Evolutionary conservation across 176 grass and related monocot species (phyloP).

Genomic region (Poa annua): DNA sequence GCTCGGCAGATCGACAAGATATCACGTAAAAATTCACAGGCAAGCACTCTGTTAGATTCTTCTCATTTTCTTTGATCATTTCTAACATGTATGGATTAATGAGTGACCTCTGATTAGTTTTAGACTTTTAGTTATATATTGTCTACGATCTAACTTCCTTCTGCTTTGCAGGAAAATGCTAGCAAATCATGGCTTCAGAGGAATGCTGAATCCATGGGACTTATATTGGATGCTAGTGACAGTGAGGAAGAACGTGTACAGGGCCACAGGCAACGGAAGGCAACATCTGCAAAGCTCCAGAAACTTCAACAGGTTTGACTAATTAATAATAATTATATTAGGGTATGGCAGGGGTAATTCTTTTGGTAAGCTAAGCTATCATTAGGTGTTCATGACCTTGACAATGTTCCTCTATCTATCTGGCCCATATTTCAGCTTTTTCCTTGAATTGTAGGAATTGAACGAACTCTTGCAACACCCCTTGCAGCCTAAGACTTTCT

Average conservation of each 20-base stretch:
- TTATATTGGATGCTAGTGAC: slow-evolving; percentile 67
- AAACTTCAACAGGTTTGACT: slow-evolving; percentile 79
- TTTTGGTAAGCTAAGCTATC: slow-evolving; percentile 10
- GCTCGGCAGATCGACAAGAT: slow-evolving; percentile 89
- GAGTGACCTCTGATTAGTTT: not conserved
- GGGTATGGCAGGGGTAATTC: not conserved
- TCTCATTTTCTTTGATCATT: slow-evolving; percentile 24
- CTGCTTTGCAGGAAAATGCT: slow-evolving; percentile 75
- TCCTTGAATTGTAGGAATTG: slow-evolving; percentile 61
- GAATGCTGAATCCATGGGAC: slow-evolving; percentile 82
- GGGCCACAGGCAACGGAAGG: slow-evolving; percentile 61
- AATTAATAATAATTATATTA: slow-evolving; percentile 28
- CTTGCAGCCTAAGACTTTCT: slow-evolving; percentile 79
- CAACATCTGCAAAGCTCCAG: slow-evolving; percentile 59
- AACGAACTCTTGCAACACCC: slow-evolving; percentile 61
- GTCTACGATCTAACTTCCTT: slow-evolving; percentile 13
- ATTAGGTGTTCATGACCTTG: slow-evolving; percentile 31
- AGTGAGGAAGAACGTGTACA: slow-evolving; percentile 74
- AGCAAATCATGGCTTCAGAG: slow-evolving; percentile 82
- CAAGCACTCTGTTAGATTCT: slow-evolving; percentile 45
- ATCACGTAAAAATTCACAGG: slow-evolving; percentile 70
- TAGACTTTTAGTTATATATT: not conserved
- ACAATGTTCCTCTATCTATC: slow-evolving; percentile 31
- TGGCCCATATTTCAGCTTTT: slow-evolving; percentile 36
- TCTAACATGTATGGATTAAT: slow-evolving; percentile 11